Percentiles rank a stretch among this genome's conserved stretches.
Conservation (phyloP, 108 stramenopile species). For the Stephanodiscus minutulus region DNA sequence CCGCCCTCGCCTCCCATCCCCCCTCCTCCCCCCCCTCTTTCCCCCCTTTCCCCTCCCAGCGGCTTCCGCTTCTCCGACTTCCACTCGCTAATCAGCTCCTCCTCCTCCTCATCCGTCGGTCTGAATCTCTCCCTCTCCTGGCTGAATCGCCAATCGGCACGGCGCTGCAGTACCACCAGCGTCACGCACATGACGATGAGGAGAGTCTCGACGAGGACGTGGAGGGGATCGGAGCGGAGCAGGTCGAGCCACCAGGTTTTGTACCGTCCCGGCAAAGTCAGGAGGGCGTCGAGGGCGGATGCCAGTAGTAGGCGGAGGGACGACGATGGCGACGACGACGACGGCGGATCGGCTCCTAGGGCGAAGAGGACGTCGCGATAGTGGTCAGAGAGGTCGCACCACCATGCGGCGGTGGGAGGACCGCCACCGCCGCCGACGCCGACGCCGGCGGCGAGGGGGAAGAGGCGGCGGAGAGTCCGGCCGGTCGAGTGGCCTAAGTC, state of each 20-base stretch:
- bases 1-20: background rate
- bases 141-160: conserved; percentile 52
- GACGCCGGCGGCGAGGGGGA: background rate
- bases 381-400: background rate
- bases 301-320: background rate
- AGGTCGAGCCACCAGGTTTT: conserved; percentile 85
- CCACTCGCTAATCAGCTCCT: conserved; percentile 92
- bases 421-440: no score
- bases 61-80: conserved; percentile 70
- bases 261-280: conserved; percentile 60
- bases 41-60: conserved; percentile 46
- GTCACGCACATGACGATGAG: conserved; percentile 85
- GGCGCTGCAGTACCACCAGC: conserved; percentile 68
- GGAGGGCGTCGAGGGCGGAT: conserved; percentile 1
- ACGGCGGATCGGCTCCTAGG: background rate
- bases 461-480: conserved; percentile 23
- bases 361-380: no score
- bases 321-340: background rate
- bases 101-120: conserved; percentile 54
- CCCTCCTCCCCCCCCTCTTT: background rate
- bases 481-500: conserved; percentile 35
- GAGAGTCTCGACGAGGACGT: conserved; percentile 94
- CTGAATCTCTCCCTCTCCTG: conserved; percentile 48
- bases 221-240: conserved; percentile 83
- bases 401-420: no score